These are phyloP conservation scores for Prosopis cineraria DNA, from an alignment of 306 rosid species.

Conservation along the genomic window DNA sequence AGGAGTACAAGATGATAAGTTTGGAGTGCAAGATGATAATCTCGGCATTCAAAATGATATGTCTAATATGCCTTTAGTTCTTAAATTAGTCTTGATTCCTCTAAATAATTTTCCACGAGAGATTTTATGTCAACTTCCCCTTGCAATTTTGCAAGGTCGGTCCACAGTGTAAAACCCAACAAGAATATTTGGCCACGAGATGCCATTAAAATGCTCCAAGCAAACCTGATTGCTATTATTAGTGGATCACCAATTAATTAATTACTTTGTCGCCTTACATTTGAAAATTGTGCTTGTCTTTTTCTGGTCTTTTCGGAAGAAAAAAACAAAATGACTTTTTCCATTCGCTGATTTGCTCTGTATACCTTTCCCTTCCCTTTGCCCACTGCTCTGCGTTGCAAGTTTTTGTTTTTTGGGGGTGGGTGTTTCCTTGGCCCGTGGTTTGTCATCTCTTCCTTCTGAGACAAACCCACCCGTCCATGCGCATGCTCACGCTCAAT, in stretches of 20 bases:
- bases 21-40: no score
- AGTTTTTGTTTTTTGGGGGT: not conserved
- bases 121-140: no score
- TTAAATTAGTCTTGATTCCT: no score
- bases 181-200: not conserved
- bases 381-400: not conserved
- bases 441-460: slow-evolving; percentile 37
- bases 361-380: not conserved
- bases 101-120: not conserved
- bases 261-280: slow-evolving; percentile 2
- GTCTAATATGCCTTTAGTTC: no score
- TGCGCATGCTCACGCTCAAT: slow-evolving; percentile 36
- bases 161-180: not conserved
- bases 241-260: not conserved
- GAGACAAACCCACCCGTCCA: slow-evolving; percentile 38
- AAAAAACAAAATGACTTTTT: not conserved
- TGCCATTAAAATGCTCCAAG: not conserved
- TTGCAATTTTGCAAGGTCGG: not conserved
- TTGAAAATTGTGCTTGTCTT: not conserved
- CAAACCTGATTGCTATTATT: slow-evolving; percentile 1
- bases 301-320: not conserved
- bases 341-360: not conserved
- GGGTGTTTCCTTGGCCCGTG: slow-evolving; percentile 51
- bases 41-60: no score
- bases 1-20: no score